phyloP scores from a whole-genome alignment of 345 rosid genomes.

The Bruguiera parviflora region DNA sequence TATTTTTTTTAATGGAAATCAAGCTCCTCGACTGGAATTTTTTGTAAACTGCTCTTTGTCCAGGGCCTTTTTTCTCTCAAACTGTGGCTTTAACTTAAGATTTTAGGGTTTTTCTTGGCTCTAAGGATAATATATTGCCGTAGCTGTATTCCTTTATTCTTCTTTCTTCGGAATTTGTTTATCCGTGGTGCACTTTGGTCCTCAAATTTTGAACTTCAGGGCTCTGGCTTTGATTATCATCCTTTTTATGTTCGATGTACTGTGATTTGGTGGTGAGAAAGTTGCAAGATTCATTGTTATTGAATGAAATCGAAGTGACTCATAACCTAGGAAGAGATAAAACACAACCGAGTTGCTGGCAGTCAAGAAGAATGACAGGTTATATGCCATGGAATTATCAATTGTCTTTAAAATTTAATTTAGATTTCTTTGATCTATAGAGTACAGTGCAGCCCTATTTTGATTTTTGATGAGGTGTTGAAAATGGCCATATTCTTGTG shows the following conservation, averaged over 20 bases:
- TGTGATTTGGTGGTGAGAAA: background rate
- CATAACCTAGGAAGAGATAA: background rate
- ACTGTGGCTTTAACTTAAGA: too few species aligned
- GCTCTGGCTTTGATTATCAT: background rate
- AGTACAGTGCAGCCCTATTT: too few species aligned
- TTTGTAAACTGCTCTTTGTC: background rate
- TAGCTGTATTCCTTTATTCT: too few species aligned
- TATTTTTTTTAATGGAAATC: background rate
- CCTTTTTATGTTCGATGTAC: background rate
- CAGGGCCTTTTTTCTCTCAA: too few species aligned
- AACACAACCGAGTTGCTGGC: background rate
- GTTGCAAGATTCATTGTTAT: background rate
- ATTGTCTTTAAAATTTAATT: too few species aligned
- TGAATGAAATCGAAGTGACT: background rate
- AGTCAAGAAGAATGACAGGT: background rate
- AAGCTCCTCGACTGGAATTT: background rate
- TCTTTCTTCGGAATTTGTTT: background rate
- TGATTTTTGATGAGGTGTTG: background rate
- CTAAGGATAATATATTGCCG: too few species aligned
- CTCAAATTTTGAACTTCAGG: background rate
- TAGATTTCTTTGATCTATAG: too few species aligned
- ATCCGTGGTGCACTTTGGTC: background rate
- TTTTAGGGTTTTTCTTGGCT: too few species aligned
- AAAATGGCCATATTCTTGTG: background rate
- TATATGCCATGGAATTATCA: too few species aligned